Evolutionary conservation across 106 monocot genomes (phyloP), one percentile per base, ranked within the genome.

Genomic region (Xerophyta viscosa): DNA sequence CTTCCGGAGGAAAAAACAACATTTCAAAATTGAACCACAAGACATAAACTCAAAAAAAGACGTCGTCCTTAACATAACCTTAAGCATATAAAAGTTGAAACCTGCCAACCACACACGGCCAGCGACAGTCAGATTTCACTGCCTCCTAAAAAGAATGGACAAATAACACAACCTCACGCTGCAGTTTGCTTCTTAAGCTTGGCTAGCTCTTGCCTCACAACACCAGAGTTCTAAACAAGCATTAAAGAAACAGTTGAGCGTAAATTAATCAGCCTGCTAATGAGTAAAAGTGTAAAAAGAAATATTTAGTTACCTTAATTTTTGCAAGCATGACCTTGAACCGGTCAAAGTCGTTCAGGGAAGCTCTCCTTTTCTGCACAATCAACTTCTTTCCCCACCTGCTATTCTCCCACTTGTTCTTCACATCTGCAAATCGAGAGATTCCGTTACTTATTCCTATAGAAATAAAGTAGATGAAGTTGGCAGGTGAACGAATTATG

Each of bases 361-460:
- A 31, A 47, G 89, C 84, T 58, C 89, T 84, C 62, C 57, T 80
- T 27, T 90, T 73, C 80, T 90, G 89, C 20, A 90, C 89, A 21
- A 84, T 90, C 27, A 90, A 57, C 50, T 90, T 90, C 61, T 71
- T 76, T 0, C 88, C 89, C 89, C 90, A 90, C 0, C 80, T 80
- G 54, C 84, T 84, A 21, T 71, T 84, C 65, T 90, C 80, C 84
- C 90, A 84, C 37, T 77, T 90, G 29, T 74, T 77, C 71, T 84
- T 90, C 28, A 90, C 84, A 74, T 84, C 90, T 84, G 75, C 50
- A 54, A 20, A 28, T 3, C 43, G 20, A 20, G 20, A 46, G 19
- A 19, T 46, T 14, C 46, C 20, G 2, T 19, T 46, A 46, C 18
- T 46, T 19, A 46, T 14, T 19, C 15, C 15, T 7, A 46, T 7